These are phyloP conservation scores for Hansenula sp. DNA, from an alignment of 1,139 yeast species.

Conservation along the genomic window DNA sequence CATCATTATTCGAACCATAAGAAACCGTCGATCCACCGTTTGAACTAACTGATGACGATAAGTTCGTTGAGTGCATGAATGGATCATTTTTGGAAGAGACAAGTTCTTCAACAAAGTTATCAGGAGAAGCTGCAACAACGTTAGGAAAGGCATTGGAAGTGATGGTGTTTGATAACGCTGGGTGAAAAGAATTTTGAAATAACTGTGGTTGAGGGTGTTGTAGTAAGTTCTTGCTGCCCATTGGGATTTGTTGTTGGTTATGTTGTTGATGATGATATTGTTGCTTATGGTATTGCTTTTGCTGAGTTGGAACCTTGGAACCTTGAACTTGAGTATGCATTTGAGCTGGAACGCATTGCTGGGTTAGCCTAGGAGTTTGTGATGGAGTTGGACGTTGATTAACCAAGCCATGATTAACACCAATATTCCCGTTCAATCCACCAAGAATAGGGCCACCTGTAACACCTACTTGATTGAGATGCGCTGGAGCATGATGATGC, in stretches of 20 bases:
- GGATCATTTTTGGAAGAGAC: slow-evolving; percentile 5
- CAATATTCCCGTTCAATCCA: not conserved
- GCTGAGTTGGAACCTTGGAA: not conserved
- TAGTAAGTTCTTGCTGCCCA: not conserved
- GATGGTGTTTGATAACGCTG: not conserved
- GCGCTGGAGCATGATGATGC: slow-evolving; percentile 1
- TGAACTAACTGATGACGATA: slow-evolving; percentile 22
- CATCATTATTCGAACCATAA: slow-evolving; percentile 8
- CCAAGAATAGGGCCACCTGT: not conserved
- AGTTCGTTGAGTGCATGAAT: slow-evolving; percentile 8
- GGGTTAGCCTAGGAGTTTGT: not conserved
- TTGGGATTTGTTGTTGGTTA: slow-evolving; percentile 2
- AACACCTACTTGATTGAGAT: not conserved
- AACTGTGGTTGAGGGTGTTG: slow-evolving; percentile 2
- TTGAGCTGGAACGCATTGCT: not conserved
- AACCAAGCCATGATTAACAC: not conserved
- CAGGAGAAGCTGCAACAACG: slow-evolving; percentile 15
- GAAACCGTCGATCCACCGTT: slow-evolving; percentile 18
- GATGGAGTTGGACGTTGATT: not conserved
- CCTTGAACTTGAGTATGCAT: not conserved
- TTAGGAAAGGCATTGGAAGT: not conserved
- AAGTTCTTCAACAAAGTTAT: slow-evolving; percentile 12
- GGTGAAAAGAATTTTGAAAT: not conserved
- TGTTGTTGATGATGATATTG: not conserved
- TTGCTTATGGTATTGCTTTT: too few relatives aligned